Evolutionary conservation across 2,329 filamentous ascomycete species (phyloP).

Genomic region (Aspergillus candidus): DNA sequence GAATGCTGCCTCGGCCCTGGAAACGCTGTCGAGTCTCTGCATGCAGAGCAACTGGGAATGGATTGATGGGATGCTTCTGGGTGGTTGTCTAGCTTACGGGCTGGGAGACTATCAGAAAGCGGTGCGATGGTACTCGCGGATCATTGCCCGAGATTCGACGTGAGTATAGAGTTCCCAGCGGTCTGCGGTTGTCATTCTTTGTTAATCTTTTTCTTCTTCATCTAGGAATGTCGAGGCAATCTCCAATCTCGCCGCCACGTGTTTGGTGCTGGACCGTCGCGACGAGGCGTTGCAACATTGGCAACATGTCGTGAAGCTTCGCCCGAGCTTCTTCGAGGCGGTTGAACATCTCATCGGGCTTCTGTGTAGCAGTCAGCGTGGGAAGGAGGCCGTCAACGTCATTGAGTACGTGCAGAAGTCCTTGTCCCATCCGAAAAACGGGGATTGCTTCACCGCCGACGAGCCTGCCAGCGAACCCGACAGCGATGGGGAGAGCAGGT

Average conservation of each 20-base stretch:
- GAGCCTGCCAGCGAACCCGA: constrained; percentile 57
- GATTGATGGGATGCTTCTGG: constrained; percentile 87
- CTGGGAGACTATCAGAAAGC: constrained; percentile 73
- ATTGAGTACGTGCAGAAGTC: constrained; percentile 78
- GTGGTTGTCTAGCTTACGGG: constrained; percentile 86
- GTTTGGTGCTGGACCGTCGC: constrained; percentile 74
- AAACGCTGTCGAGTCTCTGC: constrained; percentile 67
- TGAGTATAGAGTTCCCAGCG: constrained; percentile 31
- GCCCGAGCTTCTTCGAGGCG: constrained; percentile 87
- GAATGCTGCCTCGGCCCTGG: constrained; percentile 61
- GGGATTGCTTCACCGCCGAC: constrained; percentile 43
- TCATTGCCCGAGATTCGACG: constrained; percentile 54
- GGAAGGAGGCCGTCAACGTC: constrained; percentile 76
- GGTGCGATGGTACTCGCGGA: constrained; percentile 48
- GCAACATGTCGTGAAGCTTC: constrained; percentile 73
- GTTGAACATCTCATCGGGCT: constrained; percentile 90
- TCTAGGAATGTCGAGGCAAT: constrained; percentile 81
- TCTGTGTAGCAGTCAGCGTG: constrained; percentile 73
- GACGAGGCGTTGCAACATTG: constrained; percentile 82
- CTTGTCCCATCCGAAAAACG: constrained; percentile 50
- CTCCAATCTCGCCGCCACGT: constrained; percentile 84
- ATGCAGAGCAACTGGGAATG: constrained; percentile 78
- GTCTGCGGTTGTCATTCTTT: background rate
- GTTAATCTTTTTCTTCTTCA: constrained; percentile 1
- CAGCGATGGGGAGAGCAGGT: constrained; percentile 50